Base-by-base conservation (phyloP, 345 rosid genomes). In the Citrus cavaleriei region DNA sequence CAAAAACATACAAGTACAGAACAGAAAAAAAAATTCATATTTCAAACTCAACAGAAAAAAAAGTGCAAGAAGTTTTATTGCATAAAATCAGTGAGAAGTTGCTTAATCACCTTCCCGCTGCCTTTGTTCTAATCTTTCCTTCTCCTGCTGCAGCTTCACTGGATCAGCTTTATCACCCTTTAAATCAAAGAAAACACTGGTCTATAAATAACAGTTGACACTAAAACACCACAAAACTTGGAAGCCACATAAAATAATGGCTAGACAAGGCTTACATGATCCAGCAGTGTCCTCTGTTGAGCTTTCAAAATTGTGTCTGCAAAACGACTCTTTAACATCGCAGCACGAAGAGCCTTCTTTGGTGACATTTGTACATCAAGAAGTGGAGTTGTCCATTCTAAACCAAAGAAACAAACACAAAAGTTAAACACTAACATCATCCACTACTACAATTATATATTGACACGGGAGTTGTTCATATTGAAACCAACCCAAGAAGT, bases 321-420 rank as follows among this genome's bases (percentile, higher is more conserved):
- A 80, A 92, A 95, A 46, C 96, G 95, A 28, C 76, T 84, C 83
- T 86, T 95, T 32, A 95, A 76, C 58, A 87, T 88, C 61, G 94
- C 98, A 84, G 93, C 97, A 42, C 98, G 95, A 16, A 93, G 89
- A 77, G 93, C 97, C 81, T 88, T 95, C 64, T 85, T 79, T 6
- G 98, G 93, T 28, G 98, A 92, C 79, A 93, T 73, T 63, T 81
- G 93, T 13, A 83, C 80, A 65, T 82, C 88, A 73, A 84, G 81
- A 76, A 74, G 60, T 46, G 89, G 38, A 40, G 82, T 58, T 78
- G 68, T 74, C 87, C 86, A 88, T 38, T 79, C 98, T 95, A 83
- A 76, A 83, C 30, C 55, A 83, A 38, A 32, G 7, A 81, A 38
- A 37, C 40, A 68, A 54, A 74, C 27, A 58, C 19, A 32, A 46